Percentiles rank a stretch among this genome's conserved stretches.
phyloP scores from a whole-genome alignment of 257 asterid genomes.

The Knoxia roxburghii region DNA sequence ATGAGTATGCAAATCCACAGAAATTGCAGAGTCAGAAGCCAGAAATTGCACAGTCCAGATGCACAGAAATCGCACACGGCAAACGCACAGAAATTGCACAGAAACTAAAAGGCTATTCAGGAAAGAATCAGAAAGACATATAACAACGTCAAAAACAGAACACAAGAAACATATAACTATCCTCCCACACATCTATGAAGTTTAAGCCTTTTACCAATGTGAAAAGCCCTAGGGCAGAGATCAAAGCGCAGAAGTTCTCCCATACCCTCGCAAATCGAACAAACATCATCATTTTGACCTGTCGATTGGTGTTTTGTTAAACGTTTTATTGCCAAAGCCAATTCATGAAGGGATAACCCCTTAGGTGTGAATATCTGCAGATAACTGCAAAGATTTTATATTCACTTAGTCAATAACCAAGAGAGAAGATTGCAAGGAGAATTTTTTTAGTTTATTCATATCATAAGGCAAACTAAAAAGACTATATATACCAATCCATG shows the following conservation, averaged over 20 bases:
- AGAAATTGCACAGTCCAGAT: too few relatives aligned
- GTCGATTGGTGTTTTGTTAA: constrained; percentile 25
- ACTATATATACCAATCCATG: not conserved
- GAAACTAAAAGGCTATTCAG: not conserved
- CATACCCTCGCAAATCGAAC: constrained; percentile 68
- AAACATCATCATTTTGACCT: constrained; percentile 79
- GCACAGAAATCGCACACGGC: not conserved
- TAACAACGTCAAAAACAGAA: not conserved
- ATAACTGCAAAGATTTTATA: constrained; percentile 45
- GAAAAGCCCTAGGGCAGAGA: constrained; percentile 86
- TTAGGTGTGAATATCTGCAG: constrained; percentile 69
- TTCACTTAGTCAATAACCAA: not conserved
- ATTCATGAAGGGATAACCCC: constrained; percentile 74
- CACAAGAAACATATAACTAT: not conserved
- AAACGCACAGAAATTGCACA: not conserved
- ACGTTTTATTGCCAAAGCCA: constrained; percentile 51
- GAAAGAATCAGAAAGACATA: too few relatives aligned
- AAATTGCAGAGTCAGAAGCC: too few relatives aligned
- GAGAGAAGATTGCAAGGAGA: not conserved
- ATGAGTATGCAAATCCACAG: not conserved
- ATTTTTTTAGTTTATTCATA: not conserved
- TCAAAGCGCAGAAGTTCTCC: constrained; percentile 87
- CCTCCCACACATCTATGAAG: not conserved
- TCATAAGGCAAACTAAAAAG: not conserved
- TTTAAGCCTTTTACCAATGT: constrained; percentile 43